Conservation (phyloP, 2,329 filamentous ascomycete genomes). For the Alternaria tenuissima region DNA sequence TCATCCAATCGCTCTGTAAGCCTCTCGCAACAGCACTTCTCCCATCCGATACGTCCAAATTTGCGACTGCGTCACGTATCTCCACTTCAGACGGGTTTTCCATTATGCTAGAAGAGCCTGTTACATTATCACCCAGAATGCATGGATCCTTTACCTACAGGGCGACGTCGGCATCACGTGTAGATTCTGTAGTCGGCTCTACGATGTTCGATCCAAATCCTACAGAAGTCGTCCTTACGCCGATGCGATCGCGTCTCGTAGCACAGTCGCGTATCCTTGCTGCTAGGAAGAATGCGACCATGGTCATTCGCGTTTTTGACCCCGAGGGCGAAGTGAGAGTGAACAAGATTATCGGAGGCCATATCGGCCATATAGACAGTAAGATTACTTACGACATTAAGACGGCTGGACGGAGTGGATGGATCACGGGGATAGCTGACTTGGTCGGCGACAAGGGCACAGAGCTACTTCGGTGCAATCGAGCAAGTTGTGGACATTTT, state of each 20-base stretch:
- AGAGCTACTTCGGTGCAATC: background rate
- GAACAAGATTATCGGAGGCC: conserved; percentile 66
- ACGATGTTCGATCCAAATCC: conserved; percentile 14
- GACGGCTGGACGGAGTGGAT: conserved; percentile 26
- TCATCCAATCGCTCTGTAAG: conserved; percentile 73
- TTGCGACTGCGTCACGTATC: conserved; percentile 17
- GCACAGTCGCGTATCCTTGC: conserved; percentile 72
- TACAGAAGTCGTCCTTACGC: conserved; percentile 31
- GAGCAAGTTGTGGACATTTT: conserved; percentile 31
- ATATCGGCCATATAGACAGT: conserved; percentile 67
- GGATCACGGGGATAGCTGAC: conserved; percentile 39
- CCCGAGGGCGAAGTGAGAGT: conserved; percentile 60
- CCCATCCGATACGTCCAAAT: conserved; percentile 43
- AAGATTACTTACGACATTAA: conserved; percentile 63
- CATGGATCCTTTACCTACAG: conserved; percentile 1
- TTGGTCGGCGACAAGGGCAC: conserved; percentile 23
- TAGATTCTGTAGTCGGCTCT: conserved; percentile 32
- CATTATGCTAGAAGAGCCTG: conserved; percentile 1
- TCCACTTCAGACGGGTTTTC: conserved; percentile 1
- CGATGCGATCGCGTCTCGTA: conserved; percentile 67
- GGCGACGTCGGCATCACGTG: conserved; percentile 16
- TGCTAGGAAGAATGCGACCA: conserved; percentile 63
- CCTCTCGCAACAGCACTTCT: conserved; percentile 66
- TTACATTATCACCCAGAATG: background rate
- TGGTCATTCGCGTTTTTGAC: conserved; percentile 65